Base-by-base conservation (phyloP, 2,329 filamentous ascomycete genomes). In the Aspergillus sp. region DNA sequence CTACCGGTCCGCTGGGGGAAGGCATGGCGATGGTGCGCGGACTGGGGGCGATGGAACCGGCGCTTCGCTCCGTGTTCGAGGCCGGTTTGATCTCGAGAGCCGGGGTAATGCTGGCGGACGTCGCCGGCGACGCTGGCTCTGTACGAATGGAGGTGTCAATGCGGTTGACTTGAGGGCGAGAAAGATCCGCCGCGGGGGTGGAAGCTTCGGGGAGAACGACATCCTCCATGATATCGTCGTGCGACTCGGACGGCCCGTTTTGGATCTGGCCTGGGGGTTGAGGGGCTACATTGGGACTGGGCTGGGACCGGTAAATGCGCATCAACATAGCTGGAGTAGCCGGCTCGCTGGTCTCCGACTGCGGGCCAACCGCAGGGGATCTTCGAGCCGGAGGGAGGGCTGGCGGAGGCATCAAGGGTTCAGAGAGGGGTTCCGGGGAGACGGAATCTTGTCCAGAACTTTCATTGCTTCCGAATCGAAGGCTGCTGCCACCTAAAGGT, bases 321-420 rank as follows among this genome's bases (percentile, higher is more conserved):
- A 97, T 96, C 59, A 96, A 78, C 6, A 92, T 96, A 9, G 93
- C 91, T 0, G 92, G 92, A 0, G 92, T 96, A 1, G 91, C 92
- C 11, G 91, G 90, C 55, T 87, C 77, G 52, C 85, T 67, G 26
- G 68, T 63, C 54, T 62, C 62, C 52, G 71, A 63, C 56, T 73
- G 75, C 1, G 75, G 71, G 26, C 65, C 59, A 22, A 78, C 73
- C 31, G 70, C 68, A 16, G 78, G 77, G 16, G 79, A 81, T 59
- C 69, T 77, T 31, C 73, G 71, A 10, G 75, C 69, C 24, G 72
- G 67, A 16, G 80, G 80, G 39, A 81, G 67, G 14, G 80, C 79
- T 20, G 80, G 80, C 24, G 80, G 80, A 42, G 79, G 78, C 80
- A 82, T 82, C 63, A 80, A 68, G 2, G 79, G 75, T 60, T 82